A percentile compares a stretch with the other conserved stretches of the same genome.
These are phyloP conservation scores for Magnaporthiopsis poae DNA, from an alignment of 2,329 filamentous ascomycete genomes.

Conservation along the genomic window DNA sequence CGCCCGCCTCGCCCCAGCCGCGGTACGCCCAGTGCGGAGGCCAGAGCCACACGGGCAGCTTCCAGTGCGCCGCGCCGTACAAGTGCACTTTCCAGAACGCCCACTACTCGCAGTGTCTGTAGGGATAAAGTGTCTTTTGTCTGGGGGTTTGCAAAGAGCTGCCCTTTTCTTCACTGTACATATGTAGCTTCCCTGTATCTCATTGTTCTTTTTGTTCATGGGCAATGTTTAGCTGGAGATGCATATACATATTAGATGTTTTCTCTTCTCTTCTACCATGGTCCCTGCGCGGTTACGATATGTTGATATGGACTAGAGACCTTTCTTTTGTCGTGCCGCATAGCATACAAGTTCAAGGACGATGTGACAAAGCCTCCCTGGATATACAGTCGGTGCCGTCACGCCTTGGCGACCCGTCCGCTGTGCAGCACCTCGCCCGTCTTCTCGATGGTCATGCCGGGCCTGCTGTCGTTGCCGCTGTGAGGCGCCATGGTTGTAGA, in stretches of 20 bases:
- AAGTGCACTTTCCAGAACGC: slow-evolving; percentile 6
- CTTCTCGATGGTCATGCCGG: slow-evolving; percentile 10
- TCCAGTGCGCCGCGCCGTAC: slow-evolving; percentile 6
- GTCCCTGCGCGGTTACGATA: too few relatives aligned
- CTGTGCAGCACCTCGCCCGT: slow-evolving; percentile 7
- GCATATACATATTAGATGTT: too few relatives aligned
- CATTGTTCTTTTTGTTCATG: not conserved
- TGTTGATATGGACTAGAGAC: not conserved
- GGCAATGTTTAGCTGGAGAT: not conserved
- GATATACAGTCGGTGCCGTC: slow-evolving; percentile 3
- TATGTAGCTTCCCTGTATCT: not conserved
- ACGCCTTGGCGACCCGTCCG: slow-evolving; percentile 3
- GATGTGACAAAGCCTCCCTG: not conserved
- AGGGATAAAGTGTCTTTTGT: not conserved
- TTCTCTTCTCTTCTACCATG: too few relatives aligned
- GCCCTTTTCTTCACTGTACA: not conserved
- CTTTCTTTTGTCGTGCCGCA: not conserved
- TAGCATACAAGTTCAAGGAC: not conserved
- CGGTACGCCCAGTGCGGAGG: slow-evolving; percentile 9
- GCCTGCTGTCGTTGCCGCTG: slow-evolving; percentile 9
- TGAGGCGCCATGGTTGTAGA: not conserved
- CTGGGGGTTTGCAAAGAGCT: not conserved
- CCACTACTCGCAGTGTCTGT: slow-evolving; percentile 6
- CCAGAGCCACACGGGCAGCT: slow-evolving; percentile 3
- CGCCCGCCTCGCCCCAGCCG: slow-evolving; percentile 6